These are phyloP conservation scores for Sclerotinia glacialis DNA, from an alignment of 2,329 filamentous ascomycete species.

Conservation along the genomic window DNA sequence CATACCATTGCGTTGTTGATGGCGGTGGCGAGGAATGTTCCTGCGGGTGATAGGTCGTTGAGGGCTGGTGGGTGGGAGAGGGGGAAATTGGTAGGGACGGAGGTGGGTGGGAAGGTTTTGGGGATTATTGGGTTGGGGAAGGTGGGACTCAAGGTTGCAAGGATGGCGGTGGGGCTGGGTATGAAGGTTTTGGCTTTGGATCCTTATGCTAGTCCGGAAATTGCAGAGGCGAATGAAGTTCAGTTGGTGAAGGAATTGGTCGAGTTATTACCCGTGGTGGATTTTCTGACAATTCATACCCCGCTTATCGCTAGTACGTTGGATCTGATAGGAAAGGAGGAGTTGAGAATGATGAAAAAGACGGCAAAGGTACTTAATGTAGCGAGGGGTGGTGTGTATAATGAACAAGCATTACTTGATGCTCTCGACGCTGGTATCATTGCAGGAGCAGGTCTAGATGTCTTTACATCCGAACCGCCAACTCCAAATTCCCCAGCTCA, in stretches of 20 bases:
- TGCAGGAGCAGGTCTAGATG: conserved; percentile 74
- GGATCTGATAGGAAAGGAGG: conserved; percentile 65
- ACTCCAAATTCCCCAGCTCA: conserved; percentile 56
- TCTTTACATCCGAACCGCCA: conserved; percentile 74
- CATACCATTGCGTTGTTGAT: conserved; percentile 74
- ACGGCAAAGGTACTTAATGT: conserved; percentile 76
- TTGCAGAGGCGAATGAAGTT: conserved; percentile 67
- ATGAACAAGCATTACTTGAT: conserved; percentile 68
- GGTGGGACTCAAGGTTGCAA: conserved; percentile 75
- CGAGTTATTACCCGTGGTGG: conserved; percentile 62
- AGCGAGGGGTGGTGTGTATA: conserved; percentile 75
- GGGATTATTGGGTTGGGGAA: conserved; percentile 80
- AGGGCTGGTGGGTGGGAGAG: conserved; percentile 75
- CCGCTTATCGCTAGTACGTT: conserved; percentile 74
- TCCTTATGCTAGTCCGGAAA: conserved; percentile 72
- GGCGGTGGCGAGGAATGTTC: conserved; percentile 70
- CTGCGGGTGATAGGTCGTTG: conserved; percentile 64
- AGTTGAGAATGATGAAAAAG: conserved; percentile 69
- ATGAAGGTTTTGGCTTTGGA: conserved; percentile 75
- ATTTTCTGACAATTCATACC: conserved; percentile 80
- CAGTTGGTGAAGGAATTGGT: conserved; percentile 56
- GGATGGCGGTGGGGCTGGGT: conserved; percentile 73
- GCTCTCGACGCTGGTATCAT: conserved; percentile 70
- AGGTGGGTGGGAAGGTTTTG: conserved; percentile 73
- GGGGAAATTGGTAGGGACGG: conserved; percentile 69